A percentile compares a stretch with the other conserved stretches of the same genome.
Conservation (phyloP, 2,329 filamentous ascomycete genomes). For the Penicillium fuscoglaucum region DNA sequence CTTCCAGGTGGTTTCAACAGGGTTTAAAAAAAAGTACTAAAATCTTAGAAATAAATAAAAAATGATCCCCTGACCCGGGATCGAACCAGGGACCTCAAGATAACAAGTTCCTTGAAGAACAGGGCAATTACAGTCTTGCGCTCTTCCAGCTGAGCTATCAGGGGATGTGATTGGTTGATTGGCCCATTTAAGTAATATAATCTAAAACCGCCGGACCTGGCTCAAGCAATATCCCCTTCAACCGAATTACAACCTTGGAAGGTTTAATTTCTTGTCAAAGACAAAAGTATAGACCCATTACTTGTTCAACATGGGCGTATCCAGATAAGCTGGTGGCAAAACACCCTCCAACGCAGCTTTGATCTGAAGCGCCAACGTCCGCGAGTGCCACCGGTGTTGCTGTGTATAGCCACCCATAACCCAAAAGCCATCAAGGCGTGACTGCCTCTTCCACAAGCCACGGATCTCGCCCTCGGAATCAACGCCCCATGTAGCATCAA, state of each 20-base stretch:
- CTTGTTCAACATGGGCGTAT: slow-evolving; percentile 1
- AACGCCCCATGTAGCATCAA: neutral
- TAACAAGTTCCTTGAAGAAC: neutral
- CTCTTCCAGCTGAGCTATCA: slow-evolving; percentile 11
- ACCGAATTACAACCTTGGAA: neutral
- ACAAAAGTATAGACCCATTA: neutral
- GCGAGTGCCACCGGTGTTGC: slow-evolving; percentile 43
- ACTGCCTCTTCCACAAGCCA: neutral
- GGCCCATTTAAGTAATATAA: fast-evolving
- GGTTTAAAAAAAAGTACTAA: neutral
- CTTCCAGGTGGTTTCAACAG: neutral
- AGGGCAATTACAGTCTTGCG: slow-evolving; percentile 6
- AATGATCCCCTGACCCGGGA: slow-evolving; percentile 4
- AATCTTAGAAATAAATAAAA: neutral
- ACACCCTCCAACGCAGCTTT: slow-evolving; percentile 36
- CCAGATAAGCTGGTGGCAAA: slow-evolving; percentile 38
- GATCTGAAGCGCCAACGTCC: slow-evolving; percentile 50
- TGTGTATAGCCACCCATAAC: slow-evolving; percentile 49
- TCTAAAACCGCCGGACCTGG: neutral
- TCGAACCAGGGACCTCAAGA: slow-evolving; percentile 11
- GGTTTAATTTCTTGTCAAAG: neutral
- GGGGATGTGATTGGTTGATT: slow-evolving; percentile 1
- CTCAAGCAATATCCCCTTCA: neutral
- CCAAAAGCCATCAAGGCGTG: slow-evolving; percentile 29
- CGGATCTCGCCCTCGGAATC: neutral